Conservation (phyloP, 1,284 basidiomycete genomes). For the Trametes polyzona region DNA sequence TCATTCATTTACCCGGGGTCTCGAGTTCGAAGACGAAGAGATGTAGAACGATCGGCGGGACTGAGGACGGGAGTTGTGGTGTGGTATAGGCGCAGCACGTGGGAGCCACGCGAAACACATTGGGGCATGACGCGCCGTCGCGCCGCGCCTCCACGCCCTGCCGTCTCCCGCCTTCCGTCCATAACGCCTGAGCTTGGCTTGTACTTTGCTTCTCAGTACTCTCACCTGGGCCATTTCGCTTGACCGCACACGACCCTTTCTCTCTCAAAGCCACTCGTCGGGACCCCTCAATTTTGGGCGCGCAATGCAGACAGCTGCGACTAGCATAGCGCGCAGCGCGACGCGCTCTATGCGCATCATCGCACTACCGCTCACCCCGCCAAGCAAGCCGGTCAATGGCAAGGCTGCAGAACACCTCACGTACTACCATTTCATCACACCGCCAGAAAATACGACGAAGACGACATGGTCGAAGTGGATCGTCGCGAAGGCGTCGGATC, state of each 20-base stretch:
- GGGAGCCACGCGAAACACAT: constrained; percentile 9
- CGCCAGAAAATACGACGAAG: constrained; percentile 27
- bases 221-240: too few species aligned
- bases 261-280: background rate
- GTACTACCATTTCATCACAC: constrained; percentile 53
- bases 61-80: background rate
- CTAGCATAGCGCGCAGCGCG: constrained; percentile 22
- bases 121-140: constrained; percentile 17
- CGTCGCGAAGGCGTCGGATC: constrained; percentile 51
- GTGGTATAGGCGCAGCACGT: constrained; percentile 10
- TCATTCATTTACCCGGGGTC: too few species aligned
- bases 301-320: constrained; percentile 15
- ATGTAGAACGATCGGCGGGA: background rate
- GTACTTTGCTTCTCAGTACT: too few species aligned
- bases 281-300: too few species aligned
- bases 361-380: constrained; percentile 45
- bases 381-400: constrained; percentile 11
- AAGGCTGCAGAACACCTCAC: constrained; percentile 38
- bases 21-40: background rate
- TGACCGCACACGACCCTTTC: background rate
- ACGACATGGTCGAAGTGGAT: constrained; percentile 43
- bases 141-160: constrained; percentile 10
- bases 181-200: background rate
- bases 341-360: constrained; percentile 49
- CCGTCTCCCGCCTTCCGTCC: background rate